Evolutionary conservation across 164 flowering plant genomes (phyloP).

Genomic region (Stephania yunnanensis): DNA sequence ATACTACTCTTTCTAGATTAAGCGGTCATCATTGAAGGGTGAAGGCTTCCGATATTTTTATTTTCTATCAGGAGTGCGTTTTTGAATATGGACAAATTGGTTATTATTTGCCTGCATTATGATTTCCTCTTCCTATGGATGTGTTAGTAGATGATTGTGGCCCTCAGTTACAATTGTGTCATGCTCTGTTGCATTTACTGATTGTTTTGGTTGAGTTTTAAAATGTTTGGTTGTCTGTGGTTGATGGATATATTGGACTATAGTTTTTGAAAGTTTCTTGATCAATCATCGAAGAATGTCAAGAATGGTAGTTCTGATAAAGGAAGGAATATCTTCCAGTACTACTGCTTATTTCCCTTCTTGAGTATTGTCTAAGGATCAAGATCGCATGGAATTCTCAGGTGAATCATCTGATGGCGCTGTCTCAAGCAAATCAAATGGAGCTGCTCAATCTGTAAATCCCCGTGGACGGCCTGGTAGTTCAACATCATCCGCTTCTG

Average conservation of each 20-base stretch:
- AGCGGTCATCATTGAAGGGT: background rate
- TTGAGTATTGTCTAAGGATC: conserved; percentile 25
- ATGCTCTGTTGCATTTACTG: background rate
- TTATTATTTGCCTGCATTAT: background rate
- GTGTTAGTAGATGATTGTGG: background rate
- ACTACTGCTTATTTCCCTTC: conserved; percentile 37
- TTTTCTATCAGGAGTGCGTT: background rate
- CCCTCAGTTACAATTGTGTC: background rate
- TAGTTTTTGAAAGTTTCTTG: conserved; percentile 1
- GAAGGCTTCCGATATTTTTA: background rate
- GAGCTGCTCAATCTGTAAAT: conserved; percentile 30
- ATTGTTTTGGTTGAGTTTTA: background rate
- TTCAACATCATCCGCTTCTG: conserved; percentile 72
- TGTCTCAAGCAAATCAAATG: conserved; percentile 31
- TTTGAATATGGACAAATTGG: background rate
- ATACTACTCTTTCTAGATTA: no score
- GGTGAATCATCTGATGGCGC: conserved; percentile 31
- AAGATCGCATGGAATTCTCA: conserved; percentile 24
- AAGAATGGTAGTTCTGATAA: conserved; percentile 38
- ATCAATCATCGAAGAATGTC: conserved; percentile 16
- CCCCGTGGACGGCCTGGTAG: conserved; percentile 48
- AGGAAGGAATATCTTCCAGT: conserved; percentile 30
- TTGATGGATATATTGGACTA: background rate
- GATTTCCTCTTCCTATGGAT: background rate
- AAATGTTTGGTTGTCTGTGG: background rate